Base-by-base conservation (phyloP, 2,329 filamentous ascomycete genomes). In the Nemania sp. region DNA sequence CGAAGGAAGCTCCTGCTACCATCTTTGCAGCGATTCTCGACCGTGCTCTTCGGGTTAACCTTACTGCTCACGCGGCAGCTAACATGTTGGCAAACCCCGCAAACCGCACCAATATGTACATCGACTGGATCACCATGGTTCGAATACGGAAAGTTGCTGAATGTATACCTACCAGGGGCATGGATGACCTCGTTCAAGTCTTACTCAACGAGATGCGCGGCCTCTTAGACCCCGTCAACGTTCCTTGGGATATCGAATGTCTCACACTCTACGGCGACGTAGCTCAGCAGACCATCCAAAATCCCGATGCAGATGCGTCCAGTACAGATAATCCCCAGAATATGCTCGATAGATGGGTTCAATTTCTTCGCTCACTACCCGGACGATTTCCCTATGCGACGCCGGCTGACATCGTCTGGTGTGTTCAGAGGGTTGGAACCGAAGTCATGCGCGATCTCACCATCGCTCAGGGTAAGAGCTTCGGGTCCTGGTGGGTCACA, bases 61-160 rank as follows among this genome's bases (percentile, higher is more conserved):
- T 95, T 60, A 92, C 94, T 18, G 95, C 95, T 2, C 94, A 98
- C 72, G 93, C 95, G 1, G 92, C 94, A 1, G 94, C 93, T 20
- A 96, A 95, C 65, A 92, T 97, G 84, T 82, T 99, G 12, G 91
- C 91, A 7, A 91, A 94, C 70, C 88, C 92, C 17, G 90, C 91
- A 47, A 96, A 96, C 73, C 87, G 95, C 56, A 92, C 95, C 66
- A 90, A 95, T 71, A 98, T 99, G 95, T 97, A 95, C 80, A 81
- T 89, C 52, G 95, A 99, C 72, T 97, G 93, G 88, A 87, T 92
- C 42, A 86, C 81, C 2, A 84, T 85, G 77, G 84, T 89, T 32
- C 80, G 84, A 25, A 78, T 84, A 10, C 82, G 86, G 48, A 88
- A 88, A 71, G 77, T 88, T 59, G 84, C 86, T 1, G 86, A 89